Base-by-base conservation (phyloP, 805 yeast species). In the Metschnikowia bowlesiae region DNA sequence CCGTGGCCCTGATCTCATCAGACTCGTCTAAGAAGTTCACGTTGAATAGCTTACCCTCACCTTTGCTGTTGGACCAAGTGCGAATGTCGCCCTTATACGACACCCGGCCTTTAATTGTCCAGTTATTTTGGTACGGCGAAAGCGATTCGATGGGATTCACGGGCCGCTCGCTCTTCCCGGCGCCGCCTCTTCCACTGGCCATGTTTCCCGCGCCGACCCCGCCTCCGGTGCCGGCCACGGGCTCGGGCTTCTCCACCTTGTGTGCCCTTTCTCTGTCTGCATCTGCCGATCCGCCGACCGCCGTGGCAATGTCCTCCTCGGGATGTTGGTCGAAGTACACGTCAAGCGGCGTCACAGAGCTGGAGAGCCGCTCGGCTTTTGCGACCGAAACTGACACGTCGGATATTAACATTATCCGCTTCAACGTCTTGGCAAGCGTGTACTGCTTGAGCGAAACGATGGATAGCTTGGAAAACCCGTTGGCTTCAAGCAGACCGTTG, bases 1-100 rank as follows among this genome's bases (percentile, higher is more conserved):
- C 97, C 2, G 98, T 90, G 9, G 96, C 97, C 62, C 94, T 80
- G 59, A 94, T 94, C 72, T 94, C 98, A 61, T 94, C 96, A 6
- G 97, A 87, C 65, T 94, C 96, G 65, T 94, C 99, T 50, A 92
- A 71, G 51, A 94, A 82, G 59, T 89, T 89, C 31, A 89, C 88
- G 60, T 85, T 87, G 74, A 94, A 90, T 52, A 94, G 77, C 67
- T 88, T 87, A 49, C 99, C 99, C 55, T 85, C 89, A 51, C 97
- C 96, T 60, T 84, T 80, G 54, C 81, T 84, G 60, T 88, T 89
- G 47, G 88, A 81, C 92, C 92, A 94, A 35, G 88, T 87, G 67
- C 89, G 84, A 58, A 92, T 78, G 53, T 89, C 97, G 49, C 92
- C 83, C 68, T 92, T 94, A 67, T 79, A 84, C 0, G 96, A 84